Base-by-base conservation (phyloP, 225 moss, liverwort and hornwort species). In the Antitrichia curtipendula region DNA sequence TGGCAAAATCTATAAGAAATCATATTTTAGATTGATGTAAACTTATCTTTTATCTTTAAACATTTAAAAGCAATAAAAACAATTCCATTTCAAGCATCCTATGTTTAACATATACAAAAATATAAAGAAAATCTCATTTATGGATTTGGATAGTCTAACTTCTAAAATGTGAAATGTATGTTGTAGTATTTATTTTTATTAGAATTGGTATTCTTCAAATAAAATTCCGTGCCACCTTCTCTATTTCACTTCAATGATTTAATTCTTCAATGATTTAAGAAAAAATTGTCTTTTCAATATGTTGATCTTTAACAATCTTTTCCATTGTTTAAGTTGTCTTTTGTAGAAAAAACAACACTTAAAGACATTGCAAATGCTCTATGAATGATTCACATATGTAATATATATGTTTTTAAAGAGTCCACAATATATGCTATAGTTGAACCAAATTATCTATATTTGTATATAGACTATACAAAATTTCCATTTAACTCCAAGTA, bases 181-280 rank as follows among this genome's bases (percentile, higher is more conserved):
- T 45, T 47, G 2, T 49, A 20, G 7, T 49, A 20, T 49, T 49
- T 12, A 11, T 19, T 28, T 6, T 6, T 45, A 72, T 20, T 12
- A 74, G 4, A 31, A 74, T 31, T 31, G 12, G 4, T 19, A 12
- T 74, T 49, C 4, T 74, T 47, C 7, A 74, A 49, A 31, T 31
- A 31, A 12, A 45, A 18, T 7, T 18, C 0, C 1, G 0, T 18
- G 4, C 2, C 29, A 18, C 2, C 1, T 45, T 69, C 1, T 28
- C 7, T 47, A 45, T 11, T 47, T 11, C 0, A n/a, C n/a, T n/a
- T n/a, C n/a, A n/a, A n/a, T n/a, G n/a, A n/a, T n/a, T n/a, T n/a
- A n/a, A n/a, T n/a, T 9, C 29, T 47, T 47, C 29, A 29, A 45
- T 5, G 19, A 18, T 31, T 18, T 11, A 17, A 10, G 4, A 10